These are phyloP conservation scores for Macadamia tetraphylla DNA, from an alignment of 164 flowering plant genomes.

Conservation along the genomic window DNA sequence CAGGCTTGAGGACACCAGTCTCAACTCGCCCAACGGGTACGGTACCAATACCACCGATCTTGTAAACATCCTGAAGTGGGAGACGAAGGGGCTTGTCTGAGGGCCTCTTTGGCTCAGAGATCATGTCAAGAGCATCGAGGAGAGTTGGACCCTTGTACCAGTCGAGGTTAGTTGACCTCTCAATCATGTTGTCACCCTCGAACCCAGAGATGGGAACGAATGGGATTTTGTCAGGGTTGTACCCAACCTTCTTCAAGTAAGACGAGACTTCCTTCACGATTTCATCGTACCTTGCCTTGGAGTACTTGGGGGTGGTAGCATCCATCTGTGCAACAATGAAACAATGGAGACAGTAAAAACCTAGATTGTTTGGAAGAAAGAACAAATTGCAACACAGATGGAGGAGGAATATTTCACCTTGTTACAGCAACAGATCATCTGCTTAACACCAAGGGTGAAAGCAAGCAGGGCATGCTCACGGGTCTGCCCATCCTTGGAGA, in stretches of 20 bases:
- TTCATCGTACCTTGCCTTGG: conserved; percentile 65
- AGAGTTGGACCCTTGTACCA: conserved; percentile 85
- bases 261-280: conserved; percentile 80
- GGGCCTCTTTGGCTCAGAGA: conserved; percentile 62
- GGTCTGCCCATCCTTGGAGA: conserved; percentile 87
- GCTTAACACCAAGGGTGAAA: conserved; percentile 76
- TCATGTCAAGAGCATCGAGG: conserved; percentile 56
- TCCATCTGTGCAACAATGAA: conserved; percentile 42
- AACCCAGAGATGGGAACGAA: conserved; percentile 79
- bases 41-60: conserved; percentile 71
- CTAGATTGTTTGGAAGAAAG: not conserved
- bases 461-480: conserved; percentile 84
- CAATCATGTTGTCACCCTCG: conserved; percentile 85
- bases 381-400: not conserved
- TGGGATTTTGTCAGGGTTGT: conserved; percentile 74
- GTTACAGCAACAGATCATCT: conserved; percentile 84
- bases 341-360: not conserved
- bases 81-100: conserved; percentile 77
- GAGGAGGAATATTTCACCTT: conserved; percentile 31
- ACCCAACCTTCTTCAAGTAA: conserved; percentile 74
- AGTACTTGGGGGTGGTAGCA: conserved; percentile 72
- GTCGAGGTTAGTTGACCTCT: conserved; percentile 75
- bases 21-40: conserved; percentile 70
- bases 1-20: conserved; percentile 59
- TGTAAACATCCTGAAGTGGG: conserved; percentile 71